A percentile compares a stretch with the other conserved stretches of the same genome.
Evolutionary conservation across 257 asterid species (phyloP).

Genomic region (Przewalskia tangutica): DNA sequence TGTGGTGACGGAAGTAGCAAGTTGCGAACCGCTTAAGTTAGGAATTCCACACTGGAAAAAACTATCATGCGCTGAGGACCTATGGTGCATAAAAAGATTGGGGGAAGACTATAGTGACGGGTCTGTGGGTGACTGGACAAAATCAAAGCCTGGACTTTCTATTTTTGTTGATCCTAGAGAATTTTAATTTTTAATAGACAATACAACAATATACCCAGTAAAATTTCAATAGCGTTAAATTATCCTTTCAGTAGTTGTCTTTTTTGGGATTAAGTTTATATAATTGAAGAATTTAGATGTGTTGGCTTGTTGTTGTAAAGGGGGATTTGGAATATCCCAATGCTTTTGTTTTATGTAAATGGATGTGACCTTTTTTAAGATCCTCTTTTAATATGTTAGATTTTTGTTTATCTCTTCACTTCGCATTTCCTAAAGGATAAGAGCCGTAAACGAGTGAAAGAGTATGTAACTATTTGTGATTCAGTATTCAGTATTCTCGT

Average conservation of each 20-base stretch:
- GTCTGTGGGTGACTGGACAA: conserved; percentile 78
- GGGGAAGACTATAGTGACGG: conserved; percentile 70
- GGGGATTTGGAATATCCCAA: background rate
- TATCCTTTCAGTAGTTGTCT: background rate
- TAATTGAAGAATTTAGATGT: background rate
- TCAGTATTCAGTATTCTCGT: background rate
- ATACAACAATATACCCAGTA: no score
- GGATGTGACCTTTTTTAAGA: background rate
- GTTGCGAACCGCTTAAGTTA: conserved; percentile 48
- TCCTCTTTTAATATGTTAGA: background rate
- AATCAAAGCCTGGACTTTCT: conserved; percentile 59
- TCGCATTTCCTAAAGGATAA: background rate
- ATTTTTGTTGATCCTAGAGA: conserved; percentile 95
- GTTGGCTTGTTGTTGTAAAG: background rate
- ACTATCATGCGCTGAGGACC: conserved; percentile 72
- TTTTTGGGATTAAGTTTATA: background rate
- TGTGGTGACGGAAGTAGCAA: conserved; percentile 85
- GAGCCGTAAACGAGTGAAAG: background rate
- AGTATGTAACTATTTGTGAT: background rate
- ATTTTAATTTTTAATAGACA: conserved; percentile 14
- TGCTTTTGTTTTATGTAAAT: background rate
- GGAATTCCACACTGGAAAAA: conserved; percentile 80
- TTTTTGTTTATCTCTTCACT: background rate
- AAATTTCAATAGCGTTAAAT: no score
- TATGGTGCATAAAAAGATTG: conserved; percentile 78